Base-by-base conservation (phyloP, 176 grass and related monocot genomes). In the Thalia dealbata region DNA sequence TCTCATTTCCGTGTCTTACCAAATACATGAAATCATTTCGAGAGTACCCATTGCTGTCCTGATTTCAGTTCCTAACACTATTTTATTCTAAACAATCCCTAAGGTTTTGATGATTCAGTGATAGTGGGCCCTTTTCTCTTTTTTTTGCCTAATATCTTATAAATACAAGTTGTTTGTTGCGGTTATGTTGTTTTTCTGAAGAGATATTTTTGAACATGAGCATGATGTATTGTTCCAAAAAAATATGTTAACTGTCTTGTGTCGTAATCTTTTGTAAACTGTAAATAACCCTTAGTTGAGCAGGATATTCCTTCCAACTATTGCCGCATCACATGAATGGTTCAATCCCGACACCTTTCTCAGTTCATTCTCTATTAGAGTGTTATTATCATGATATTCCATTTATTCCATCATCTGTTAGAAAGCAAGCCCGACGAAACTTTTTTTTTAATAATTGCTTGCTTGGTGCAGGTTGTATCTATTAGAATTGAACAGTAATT, bases 381-480 rank as follows among this genome's bases (percentile, higher is more conserved):
- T 23, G 11, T 38, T 38, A 16, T 12, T 38, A 8, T 59, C 9
- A 3, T 30, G n/a, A n/a, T 13, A 22, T 41, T n/a, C 10, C 28
- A 22, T 61, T 22, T n/a, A 23, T 24, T 11, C 22, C 11, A 21
- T 22, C 27, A 22, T 44, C 10, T 24, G 43, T 44, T 71, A 26
- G 15, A 61, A 50, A 27, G 12, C 14, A 70, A 15, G 41, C 62
- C 42, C 22, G 35, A 48, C 62, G 7, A 12, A 45, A 71, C 25
- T 14, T 62, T 66, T 50, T 28, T 30, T 77, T 66, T 7, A 19
- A 12, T 52, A 67, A 50, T 84, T 14, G 21, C 81, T 84, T 14
- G 21, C 81, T 88, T 22, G 77, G 75, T 60, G 30, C 81, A 92
- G 90, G 74, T 89, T 73, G 81, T 89, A 92, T 88, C 71, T 88